Conservation (phyloP, 148 eudicot genomes). For the Nyssa sinensis region DNA sequence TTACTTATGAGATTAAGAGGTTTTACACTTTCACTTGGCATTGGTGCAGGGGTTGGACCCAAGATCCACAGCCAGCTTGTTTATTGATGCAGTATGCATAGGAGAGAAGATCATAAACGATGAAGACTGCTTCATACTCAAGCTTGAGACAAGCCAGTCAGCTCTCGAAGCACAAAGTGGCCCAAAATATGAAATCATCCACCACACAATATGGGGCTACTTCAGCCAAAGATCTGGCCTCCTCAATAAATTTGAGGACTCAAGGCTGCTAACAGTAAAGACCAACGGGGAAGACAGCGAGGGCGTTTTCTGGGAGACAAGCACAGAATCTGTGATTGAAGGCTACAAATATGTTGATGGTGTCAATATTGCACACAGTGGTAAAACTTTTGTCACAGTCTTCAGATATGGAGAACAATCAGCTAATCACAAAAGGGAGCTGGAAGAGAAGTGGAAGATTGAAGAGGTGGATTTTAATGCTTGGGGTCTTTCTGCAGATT, state of each 20-base stretch:
- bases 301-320: slow-evolving; percentile 94
- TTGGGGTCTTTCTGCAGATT: slow-evolving; percentile 56
- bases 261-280: slow-evolving; percentile 70
- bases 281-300: slow-evolving; percentile 58
- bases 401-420: slow-evolving; percentile 90
- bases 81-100: slow-evolving; percentile 92
- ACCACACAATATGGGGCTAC: slow-evolving; percentile 96
- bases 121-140: slow-evolving; percentile 92
- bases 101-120: slow-evolving; percentile 92
- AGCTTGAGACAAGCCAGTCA: slow-evolving; percentile 81
- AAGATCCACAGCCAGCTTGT: slow-evolving; percentile 67
- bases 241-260: slow-evolving; percentile 82
- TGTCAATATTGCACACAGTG: slow-evolving; percentile 82
- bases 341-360: slow-evolving; percentile 86
- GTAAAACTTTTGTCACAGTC: slow-evolving; percentile 69
- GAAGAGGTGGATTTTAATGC: slow-evolving; percentile 88
- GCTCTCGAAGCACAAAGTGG: slow-evolving; percentile 73
- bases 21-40: background rate
- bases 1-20: too few species aligned
- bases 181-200: slow-evolving; percentile 66
- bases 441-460: slow-evolving; percentile 84
- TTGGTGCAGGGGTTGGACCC: slow-evolving; percentile 63
- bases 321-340: slow-evolving; percentile 78
- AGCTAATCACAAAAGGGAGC: slow-evolving; percentile 85
- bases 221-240: slow-evolving; percentile 95